These are phyloP conservation scores for Rhodotorula sp. DNA, from an alignment of 1,284 basidiomycete genomes.

Conservation along the genomic window DNA sequence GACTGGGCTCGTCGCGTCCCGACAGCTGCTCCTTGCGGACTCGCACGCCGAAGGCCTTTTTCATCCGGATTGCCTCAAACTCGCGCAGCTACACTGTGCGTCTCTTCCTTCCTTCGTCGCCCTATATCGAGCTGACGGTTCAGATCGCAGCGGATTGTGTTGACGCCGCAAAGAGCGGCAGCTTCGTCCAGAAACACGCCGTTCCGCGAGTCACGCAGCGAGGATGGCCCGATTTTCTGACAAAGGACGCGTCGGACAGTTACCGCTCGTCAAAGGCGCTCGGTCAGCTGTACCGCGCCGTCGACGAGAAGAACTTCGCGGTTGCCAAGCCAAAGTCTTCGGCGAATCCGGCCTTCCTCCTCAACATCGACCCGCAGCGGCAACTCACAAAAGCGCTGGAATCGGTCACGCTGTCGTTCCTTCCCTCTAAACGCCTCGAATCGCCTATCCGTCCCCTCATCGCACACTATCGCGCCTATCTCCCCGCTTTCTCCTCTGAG, in stretches of 20 bases:
- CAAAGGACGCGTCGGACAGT: not conserved
- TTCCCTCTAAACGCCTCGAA: not conserved
- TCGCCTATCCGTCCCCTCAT: not conserved
- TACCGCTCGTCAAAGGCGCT: slow-evolving; percentile 12
- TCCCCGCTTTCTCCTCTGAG: slow-evolving; percentile 13
- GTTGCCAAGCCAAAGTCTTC: not conserved
- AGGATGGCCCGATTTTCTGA: slow-evolving; percentile 16
- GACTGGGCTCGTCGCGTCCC: slow-evolving; percentile 14
- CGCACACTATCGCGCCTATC: not conserved
- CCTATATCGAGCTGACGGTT: not conserved
- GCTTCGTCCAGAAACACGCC: not conserved
- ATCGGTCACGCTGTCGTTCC: not conserved
- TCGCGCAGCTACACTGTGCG: slow-evolving; percentile 29
- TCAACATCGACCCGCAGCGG: slow-evolving; percentile 6
- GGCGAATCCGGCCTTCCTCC: not conserved
- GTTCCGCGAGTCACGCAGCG: slow-evolving; percentile 6
- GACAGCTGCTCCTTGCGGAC: slow-evolving; percentile 23
- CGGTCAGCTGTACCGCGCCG: slow-evolving; percentile 18
- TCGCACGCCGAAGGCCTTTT: slow-evolving; percentile 6
- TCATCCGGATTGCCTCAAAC: slow-evolving; percentile 18
- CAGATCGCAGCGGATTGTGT: slow-evolving; percentile 20
- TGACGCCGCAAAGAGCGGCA: slow-evolving; percentile 24
- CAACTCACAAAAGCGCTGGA: not conserved
- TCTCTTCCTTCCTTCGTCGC: not conserved
- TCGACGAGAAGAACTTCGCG: not conserved